A percentile compares a stretch with the other conserved stretches of the same genome.
These are phyloP conservation scores for Panicum virgatum DNA, from an alignment of 202 grass and related monocot species.

Conservation along the genomic window DNA sequence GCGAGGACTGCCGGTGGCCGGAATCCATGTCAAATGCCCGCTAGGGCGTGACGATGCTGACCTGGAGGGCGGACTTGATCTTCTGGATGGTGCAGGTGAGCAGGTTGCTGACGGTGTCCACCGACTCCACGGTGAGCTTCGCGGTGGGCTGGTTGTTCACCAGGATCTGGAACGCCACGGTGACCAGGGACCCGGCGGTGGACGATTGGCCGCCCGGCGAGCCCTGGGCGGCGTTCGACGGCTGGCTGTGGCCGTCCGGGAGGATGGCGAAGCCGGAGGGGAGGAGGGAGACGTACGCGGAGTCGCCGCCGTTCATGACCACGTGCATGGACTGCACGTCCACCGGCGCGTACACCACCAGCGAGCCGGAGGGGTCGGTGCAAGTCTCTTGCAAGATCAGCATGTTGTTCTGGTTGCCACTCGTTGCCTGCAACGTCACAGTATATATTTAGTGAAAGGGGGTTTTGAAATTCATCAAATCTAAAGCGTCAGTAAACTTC, in stretches of 20 bases:
- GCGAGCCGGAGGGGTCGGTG: conserved; percentile 61
- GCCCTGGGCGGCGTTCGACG: neutral
- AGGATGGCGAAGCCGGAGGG: conserved; percentile 91
- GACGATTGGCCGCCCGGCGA: neutral
- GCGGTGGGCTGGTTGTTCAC: conserved; percentile 63
- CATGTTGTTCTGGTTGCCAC: conserved; percentile 69
- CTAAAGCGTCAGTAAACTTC: neutral
- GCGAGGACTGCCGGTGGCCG: neutral
- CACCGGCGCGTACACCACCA: conserved; percentile 82
- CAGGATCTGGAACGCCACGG: conserved; percentile 84
- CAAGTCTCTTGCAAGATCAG: conserved; percentile 89
- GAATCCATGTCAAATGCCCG: conserved; percentile 64
- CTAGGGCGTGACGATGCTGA: conserved; percentile 50
- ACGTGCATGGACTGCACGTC: conserved; percentile 83
- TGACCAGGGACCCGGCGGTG: conserved; percentile 68
- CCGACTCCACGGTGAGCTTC: conserved; percentile 72
- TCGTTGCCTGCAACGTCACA: conserved; percentile 47
- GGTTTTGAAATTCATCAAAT: neutral
- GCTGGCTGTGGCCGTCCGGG: conserved; percentile 50
- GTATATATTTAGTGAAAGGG: neutral
- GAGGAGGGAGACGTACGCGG: conserved; percentile 72
- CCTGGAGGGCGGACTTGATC: conserved; percentile 71
- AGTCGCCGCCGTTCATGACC: conserved; percentile 90
- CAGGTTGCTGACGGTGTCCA: conserved; percentile 80
- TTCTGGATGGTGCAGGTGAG: conserved; percentile 91